phyloP scores from a whole-genome alignment of 169 alveolate genomes.

The Cryptosporidium andersoni region DNA sequence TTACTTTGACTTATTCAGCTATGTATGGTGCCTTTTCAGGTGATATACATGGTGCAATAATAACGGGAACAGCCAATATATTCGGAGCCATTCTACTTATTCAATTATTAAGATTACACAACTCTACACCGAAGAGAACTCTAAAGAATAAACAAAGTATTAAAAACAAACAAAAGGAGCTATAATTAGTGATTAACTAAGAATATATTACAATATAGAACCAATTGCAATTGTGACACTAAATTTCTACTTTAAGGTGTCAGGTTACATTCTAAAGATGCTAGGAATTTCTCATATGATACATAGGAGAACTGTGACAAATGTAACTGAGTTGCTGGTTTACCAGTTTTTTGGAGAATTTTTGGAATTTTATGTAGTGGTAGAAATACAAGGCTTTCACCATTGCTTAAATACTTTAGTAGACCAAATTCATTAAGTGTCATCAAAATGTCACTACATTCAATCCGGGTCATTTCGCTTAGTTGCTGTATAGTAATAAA shows the following conservation, averaged over 20 bases:
- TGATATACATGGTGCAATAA: conserved; percentile 43
- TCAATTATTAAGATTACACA: not conserved
- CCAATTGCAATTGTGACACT: not conserved
- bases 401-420: conserved; percentile 81
- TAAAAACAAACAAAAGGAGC: not conserved
- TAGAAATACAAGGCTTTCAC: conserved; percentile 81
- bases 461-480: conserved; percentile 84
- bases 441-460: conserved; percentile 84
- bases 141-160: conserved; percentile 6
- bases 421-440: conserved; percentile 87
- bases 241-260: conserved; percentile 19
- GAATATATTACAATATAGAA: not conserved
- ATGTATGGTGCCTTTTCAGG: conserved; percentile 64
- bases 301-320: conserved; percentile 87
- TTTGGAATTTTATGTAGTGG: conserved; percentile 81
- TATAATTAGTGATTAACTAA: not conserved
- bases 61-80: conserved; percentile 54
- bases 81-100: conserved; percentile 44
- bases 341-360: conserved; percentile 78
- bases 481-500: conserved; percentile 53
- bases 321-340: conserved; percentile 79
- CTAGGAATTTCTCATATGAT: conserved; percentile 85
- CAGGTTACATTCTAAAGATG: conserved; percentile 77
- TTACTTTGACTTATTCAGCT: conserved; percentile 62
- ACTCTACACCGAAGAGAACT: not conserved